Base-by-base conservation (phyloP, 2,329 filamentous ascomycete species). In the Paraconiothyrium sp. region DNA sequence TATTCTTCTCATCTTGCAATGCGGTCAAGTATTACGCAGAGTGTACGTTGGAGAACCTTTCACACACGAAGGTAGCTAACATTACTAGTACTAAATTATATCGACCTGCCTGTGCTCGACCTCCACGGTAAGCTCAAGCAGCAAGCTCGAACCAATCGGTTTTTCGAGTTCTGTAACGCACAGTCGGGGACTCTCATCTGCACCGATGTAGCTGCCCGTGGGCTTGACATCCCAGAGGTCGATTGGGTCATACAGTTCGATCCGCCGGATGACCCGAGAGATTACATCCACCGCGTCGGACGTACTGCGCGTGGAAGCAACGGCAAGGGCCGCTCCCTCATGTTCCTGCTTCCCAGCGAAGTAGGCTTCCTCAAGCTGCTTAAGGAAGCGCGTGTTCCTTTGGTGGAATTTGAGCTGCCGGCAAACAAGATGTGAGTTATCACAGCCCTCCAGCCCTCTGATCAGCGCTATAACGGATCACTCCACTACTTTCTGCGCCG, bases 121-220 rank as follows among this genome's bases (percentile, higher is more conserved):
- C 84, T 97, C 8, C 92, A 96, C 79, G 95, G 78, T 37, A 97
- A 99, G 82, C 93, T 97, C 81, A 99, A 99, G 82, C 95, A 99
- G 81, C 93, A 97, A 81, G 97, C 97, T 80, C 92, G 95, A n/a
- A 99, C 95, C 27, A 97, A 96, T 76, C 97, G 93, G 0, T 99
- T 99, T 79, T 99, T 98, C 79, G 94, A 98, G 78, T 99, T 99
- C 78, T 90, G 88, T 75, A 93, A 94, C 73, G 90, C 94, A 20
- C 89, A 89, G 67, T 88, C 91, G 67, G 95, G 94, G 27, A 97
- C 92, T 0, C 81, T 99, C 57, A 95, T 99, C 70, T 97, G 94
- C 82, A 99, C 95, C 0, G 95, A 99, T 74, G 95, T 99, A 66
- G 95, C 95, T 49, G 95, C 95, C 3, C 86, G 95, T 84, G 95